A percentile compares a stretch with the other conserved stretches of the same genome.
phyloP scores from a whole-genome alignment of 352 stramenopile genomes.

The Globisporangium spiculum region DNA sequence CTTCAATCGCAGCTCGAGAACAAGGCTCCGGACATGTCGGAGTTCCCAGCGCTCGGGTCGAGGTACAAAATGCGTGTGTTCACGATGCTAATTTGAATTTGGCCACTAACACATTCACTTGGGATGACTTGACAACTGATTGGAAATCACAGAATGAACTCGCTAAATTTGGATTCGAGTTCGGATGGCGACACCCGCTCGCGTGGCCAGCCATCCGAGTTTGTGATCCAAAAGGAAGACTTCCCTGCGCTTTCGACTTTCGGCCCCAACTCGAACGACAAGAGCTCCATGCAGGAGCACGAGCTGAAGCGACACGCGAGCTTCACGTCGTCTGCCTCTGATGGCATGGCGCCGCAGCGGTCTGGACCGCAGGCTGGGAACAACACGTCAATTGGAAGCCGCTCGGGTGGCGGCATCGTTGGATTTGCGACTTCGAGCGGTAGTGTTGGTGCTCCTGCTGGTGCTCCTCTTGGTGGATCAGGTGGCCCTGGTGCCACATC shows the following conservation, averaged over 20 bases:
- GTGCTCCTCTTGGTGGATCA: neutral
- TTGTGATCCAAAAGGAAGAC: constrained; percentile 87
- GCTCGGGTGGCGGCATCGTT: constrained; percentile 13
- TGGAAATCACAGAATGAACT: constrained; percentile 42
- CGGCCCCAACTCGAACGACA: constrained; percentile 38
- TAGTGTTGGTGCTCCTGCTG: neutral
- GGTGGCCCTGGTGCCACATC: constrained; percentile 13
- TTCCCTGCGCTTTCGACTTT: constrained; percentile 83
- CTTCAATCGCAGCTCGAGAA: constrained; percentile 54
- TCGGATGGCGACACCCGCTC: constrained; percentile 30
- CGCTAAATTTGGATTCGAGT: constrained; percentile 50
- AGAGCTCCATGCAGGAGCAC: constrained; percentile 39
- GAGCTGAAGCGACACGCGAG: constrained; percentile 69
- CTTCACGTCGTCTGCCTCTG: constrained; percentile 64
- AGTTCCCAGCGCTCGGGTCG: constrained; percentile 73
- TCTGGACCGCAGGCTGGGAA: constrained; percentile 38
- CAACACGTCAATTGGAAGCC: constrained; percentile 61
- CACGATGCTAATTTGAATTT: neutral
- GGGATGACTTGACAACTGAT: neutral
- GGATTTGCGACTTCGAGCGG: constrained; percentile 7
- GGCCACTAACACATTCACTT: neutral
- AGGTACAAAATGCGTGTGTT: constrained; percentile 27
- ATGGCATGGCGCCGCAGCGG: constrained; percentile 54
- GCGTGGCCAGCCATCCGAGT: constrained; percentile 62
- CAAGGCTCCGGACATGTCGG: constrained; percentile 81